These are phyloP conservation scores for Dryas octopetala DNA, from an alignment of 306 rosid genomes.

Conservation along the genomic window DNA sequence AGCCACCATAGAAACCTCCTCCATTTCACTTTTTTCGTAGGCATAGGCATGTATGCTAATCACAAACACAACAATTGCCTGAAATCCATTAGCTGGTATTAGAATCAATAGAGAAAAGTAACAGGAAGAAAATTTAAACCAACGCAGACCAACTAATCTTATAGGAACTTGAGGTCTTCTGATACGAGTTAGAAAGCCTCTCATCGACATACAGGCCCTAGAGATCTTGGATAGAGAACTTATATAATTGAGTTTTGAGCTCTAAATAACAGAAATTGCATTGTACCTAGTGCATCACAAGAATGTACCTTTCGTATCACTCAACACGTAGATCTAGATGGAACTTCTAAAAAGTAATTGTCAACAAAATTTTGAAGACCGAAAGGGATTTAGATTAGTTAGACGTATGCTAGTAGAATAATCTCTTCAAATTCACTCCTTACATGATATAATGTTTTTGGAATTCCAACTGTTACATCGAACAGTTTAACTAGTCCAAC, in stretches of 20 bases:
- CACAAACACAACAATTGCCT: slow-evolving; percentile 84
- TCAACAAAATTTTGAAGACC: no score
- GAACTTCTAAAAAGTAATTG: not conserved
- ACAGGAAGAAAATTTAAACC: slow-evolving; percentile 13
- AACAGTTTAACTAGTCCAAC: not conserved
- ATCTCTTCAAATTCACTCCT: not conserved
- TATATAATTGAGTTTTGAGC: not conserved
- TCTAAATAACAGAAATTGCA: not conserved
- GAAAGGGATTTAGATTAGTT: not conserved
- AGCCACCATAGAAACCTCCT: slow-evolving; percentile 90
- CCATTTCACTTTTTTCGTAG: slow-evolving; percentile 89
- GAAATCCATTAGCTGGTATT: slow-evolving; percentile 31
- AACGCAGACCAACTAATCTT: slow-evolving; percentile 11
- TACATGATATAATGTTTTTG: not conserved
- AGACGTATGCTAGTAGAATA: not conserved
- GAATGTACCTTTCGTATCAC: not conserved
- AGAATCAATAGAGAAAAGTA: slow-evolving; percentile 28
- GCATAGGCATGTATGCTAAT: slow-evolving; percentile 92
- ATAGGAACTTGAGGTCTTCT: slow-evolving; percentile 13
- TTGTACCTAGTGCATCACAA: not conserved
- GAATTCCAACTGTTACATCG: not conserved
- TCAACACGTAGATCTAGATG: not conserved
- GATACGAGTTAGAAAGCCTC: not conserved
- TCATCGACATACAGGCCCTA: not conserved
- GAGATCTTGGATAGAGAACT: not conserved